phyloP scores from a whole-genome alignment of 2,329 filamentous ascomycete species.

The Cadophora malorum region DNA sequence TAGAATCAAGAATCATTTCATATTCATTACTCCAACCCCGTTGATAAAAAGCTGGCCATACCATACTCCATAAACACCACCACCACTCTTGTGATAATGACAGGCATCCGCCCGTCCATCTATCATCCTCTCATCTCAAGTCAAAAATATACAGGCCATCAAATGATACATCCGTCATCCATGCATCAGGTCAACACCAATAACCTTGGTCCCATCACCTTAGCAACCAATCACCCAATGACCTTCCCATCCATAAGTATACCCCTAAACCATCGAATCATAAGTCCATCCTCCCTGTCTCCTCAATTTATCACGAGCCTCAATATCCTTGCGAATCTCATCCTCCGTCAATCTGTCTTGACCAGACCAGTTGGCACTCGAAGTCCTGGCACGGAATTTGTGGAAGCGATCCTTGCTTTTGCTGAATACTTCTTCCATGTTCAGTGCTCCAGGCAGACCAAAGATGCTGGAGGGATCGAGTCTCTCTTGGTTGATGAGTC shows the following conservation, averaged over 20 bases:
- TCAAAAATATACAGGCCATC: conserved; percentile 14
- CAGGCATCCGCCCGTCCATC: background rate
- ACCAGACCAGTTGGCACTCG: conserved; percentile 92
- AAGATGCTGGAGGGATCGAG: conserved; percentile 88
- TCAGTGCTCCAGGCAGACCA: conserved; percentile 83
- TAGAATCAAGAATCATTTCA: conserved; percentile 25
- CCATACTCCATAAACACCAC: conserved; percentile 15
- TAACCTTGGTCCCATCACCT: background rate
- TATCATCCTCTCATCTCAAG: background rate
- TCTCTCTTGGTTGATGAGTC: conserved; percentile 81
- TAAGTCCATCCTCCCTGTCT: conserved; percentile 88
- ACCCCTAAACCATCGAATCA: conserved; percentile 44
- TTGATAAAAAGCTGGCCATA: background rate
- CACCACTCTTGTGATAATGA: background rate
- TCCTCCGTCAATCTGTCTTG: conserved; percentile 85
- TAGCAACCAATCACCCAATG: background rate
- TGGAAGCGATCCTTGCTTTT: conserved; percentile 85
- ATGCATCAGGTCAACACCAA: background rate
- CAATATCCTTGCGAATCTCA: conserved; percentile 81
- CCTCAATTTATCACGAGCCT: conserved; percentile 78
- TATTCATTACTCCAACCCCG: conserved; percentile 26
- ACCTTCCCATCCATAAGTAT: background rate
- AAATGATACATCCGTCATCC: conserved; percentile 15
- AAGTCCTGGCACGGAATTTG: conserved; percentile 89
- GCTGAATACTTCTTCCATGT: conserved; percentile 96